Evolutionary conservation across 1,139 yeast genomes (phyloP), one percentile per base, ranked within the genome.

Genomic region (Pichia sorboxylosa): DNA sequence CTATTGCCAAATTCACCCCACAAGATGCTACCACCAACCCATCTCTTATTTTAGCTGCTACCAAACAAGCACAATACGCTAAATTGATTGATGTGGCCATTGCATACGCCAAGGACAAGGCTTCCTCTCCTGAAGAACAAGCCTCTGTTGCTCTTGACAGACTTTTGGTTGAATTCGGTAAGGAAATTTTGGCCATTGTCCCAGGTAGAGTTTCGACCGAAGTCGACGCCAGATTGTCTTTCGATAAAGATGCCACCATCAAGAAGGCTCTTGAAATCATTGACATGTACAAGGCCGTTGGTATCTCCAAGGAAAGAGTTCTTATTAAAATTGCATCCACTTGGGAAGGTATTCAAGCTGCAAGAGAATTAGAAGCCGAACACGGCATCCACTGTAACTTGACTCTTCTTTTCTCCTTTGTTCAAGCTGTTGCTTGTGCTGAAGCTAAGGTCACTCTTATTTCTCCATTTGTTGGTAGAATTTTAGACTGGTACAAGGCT

Each of bases 21-120:
- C 97, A 90, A 69, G 98, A 90, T 64, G 95, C 98, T 47, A 90
- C 98, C 56, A 90, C 99, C 61, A 90, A 90, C 70, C 98, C 99
- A 48, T 87, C 98, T 29, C 72, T 90, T 67, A 90, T 90, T 55
- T 71, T 92, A 54, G 97, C 97, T 46, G 98, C 98, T 42, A 58
- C 97, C 41, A 83, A 81, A 64, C 83, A 85, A 67, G 64, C 90
- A 35, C 87, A 80, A 55, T 90, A 90, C 65, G 79, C 94, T 45
- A 69, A 73, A 58, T 72, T 90, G 59, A 83, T 90, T 49, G 97
- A 90, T 58, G 70, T 71, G 47, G 98, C 98, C 41, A 80, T 90
- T 48, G 81, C 72, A 33, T 83, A 79, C 64, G 96, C 90, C 51
- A 76, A 84, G 64, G 51, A 58, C 43, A 64, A 69, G 55, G 77